phyloP scores from a whole-genome alignment of 148 eudicot genomes.

The Vaccinium darrowii region DNA sequence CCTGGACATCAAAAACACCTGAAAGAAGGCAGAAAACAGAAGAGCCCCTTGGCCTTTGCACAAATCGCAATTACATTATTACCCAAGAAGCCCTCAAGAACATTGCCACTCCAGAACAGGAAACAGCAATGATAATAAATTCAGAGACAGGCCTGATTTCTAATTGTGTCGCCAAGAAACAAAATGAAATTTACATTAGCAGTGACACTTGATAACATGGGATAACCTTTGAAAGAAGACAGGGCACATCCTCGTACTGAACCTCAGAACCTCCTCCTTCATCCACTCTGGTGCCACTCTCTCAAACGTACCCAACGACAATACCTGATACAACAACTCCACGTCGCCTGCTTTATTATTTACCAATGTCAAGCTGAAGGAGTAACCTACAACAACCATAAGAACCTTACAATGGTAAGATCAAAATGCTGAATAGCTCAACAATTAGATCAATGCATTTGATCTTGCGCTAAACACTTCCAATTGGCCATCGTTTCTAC shows the following conservation, averaged over 20 bases:
- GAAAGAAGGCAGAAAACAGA: neutral
- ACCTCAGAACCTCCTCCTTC: constrained; percentile 55
- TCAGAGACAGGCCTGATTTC: neutral
- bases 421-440: neutral
- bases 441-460: neutral
- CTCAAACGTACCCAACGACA: constrained; percentile 64
- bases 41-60: neutral
- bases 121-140: neutral
- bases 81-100: neutral
- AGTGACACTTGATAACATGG: constrained; percentile 39
- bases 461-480: neutral
- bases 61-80: neutral
- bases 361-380: constrained; percentile 66
- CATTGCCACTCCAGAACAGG: neutral
- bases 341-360: constrained; percentile 40
- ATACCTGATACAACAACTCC: constrained; percentile 48
- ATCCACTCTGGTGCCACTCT: constrained; percentile 83
- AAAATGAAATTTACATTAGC: neutral
- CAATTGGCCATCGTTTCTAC: neutral
- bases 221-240: constrained; percentile 64
- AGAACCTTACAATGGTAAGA: neutral
- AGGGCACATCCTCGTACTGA: constrained; percentile 58
- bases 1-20: neutral
- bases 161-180: neutral
- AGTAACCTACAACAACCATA: constrained; percentile 54